Evolutionary conservation across 306 rosid species (phyloP), one percentile per base, ranked within the genome.

Genomic region (Nissolia schottii): DNA sequence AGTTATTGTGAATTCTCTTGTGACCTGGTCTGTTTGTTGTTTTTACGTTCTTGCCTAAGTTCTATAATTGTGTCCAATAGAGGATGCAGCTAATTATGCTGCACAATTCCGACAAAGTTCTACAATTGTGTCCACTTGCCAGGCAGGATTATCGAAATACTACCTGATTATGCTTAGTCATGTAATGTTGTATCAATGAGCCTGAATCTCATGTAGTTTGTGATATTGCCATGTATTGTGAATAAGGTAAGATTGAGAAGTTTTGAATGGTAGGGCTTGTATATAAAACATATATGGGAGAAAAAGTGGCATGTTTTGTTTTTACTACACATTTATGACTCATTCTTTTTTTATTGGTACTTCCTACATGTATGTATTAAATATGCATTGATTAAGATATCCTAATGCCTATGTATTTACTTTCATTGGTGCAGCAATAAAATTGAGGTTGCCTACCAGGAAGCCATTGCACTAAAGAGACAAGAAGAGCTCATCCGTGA

Each of bases 401-500:
- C 32, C 62, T 77, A 77, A 73, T 55, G n/a, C 18, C 32, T 64
- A 76, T 65, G 54, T 25, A 34, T 81, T 64, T 77, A 54, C 49
- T 75, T 41, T 41, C 49, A 77, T 80, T 54, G 64, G 23, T 81
- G 84, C 96, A 95, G 97, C 96, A 89, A 89, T 70, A 95, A 89
- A 83, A 86, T 91, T 77, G 99, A 95, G 84, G 99, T 89, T 82
- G 96, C 97, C 69, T 92, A 95, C 74, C 99, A 92, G 90, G 99
- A 95, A 80, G 94, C 97, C 79, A 96, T 95, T 81, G 97, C 99
- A 58, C 87, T 95, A 51, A 88, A 88, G 88, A 92, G 97, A 87
- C 99, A 95, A 77, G 99, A 95, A 81, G 99, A 95, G 68, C 97
- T 95, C 79, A 95, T 95, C 66, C 99, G 97, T 41, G 99, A 95